phyloP scores from a whole-genome alignment of 176 grass and related monocot genomes.

The Bonia amplexicaulis region DNA sequence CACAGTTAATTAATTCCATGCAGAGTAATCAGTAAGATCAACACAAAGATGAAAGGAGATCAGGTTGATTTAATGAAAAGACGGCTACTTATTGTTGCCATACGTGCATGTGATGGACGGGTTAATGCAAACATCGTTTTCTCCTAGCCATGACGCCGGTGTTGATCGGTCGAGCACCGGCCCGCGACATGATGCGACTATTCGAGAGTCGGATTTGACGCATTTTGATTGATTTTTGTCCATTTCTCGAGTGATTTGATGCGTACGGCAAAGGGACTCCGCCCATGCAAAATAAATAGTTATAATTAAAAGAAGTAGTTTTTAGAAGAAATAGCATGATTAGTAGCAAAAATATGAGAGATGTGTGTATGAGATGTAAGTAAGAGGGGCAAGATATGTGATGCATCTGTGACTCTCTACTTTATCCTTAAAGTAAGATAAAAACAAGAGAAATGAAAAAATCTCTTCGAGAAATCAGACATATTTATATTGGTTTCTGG shows the following conservation, averaged over 20 bases:
- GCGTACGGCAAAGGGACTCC: background rate
- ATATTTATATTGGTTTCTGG: too few relatives aligned
- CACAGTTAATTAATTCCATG: background rate
- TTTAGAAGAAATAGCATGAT: fast-evolving
- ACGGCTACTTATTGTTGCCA: background rate
- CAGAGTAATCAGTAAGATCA: background rate
- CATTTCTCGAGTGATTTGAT: background rate
- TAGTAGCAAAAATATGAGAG: too few relatives aligned
- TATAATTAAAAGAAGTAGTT: too few relatives aligned
- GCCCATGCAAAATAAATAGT: too few relatives aligned
- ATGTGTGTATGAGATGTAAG: fast-evolving
- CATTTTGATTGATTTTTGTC: background rate
- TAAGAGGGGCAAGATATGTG: too few relatives aligned
- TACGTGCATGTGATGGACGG: background rate
- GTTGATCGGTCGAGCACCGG: background rate
- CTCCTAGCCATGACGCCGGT: background rate
- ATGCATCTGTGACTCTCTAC: background rate
- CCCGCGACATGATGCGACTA: background rate
- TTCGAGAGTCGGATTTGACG: background rate
- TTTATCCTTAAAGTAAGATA: too few relatives aligned
- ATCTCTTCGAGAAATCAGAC: fast-evolving
- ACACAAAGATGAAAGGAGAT: background rate
- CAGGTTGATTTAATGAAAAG: background rate
- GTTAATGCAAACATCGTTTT: background rate
- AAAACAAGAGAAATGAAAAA: too few relatives aligned